A percentile compares a stretch with the other conserved stretches of the same genome.
phyloP scores from a whole-genome alignment of 2,329 filamentous ascomycete genomes.

The Fusarium drepaniforme region DNA sequence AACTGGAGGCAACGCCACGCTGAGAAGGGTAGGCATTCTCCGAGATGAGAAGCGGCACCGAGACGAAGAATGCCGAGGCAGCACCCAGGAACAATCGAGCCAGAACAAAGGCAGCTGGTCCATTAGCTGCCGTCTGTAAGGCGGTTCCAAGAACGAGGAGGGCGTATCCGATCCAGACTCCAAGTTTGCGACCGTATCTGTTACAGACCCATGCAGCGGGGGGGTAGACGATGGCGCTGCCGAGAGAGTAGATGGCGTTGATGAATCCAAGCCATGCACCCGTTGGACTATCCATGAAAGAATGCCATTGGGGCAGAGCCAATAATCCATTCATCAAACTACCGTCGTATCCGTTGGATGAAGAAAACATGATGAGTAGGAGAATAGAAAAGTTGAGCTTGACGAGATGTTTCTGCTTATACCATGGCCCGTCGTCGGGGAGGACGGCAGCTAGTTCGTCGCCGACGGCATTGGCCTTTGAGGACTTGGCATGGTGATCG shows the following conservation, averaged over 20 bases:
- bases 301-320: slow-evolving; percentile 24
- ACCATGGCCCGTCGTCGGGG: slow-evolving; percentile 29
- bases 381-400: slow-evolving; percentile 28
- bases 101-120: slow-evolving; percentile 43
- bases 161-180: slow-evolving; percentile 18
- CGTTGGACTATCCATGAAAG: slow-evolving; percentile 22
- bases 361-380: slow-evolving; percentile 10
- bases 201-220: slow-evolving; percentile 29
- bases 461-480: slow-evolving; percentile 4
- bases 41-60: neutral
- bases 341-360: slow-evolving; percentile 22
- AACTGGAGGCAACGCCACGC: neutral
- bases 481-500: neutral
- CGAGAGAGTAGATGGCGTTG: slow-evolving; percentile 27
- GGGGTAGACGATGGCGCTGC: slow-evolving; percentile 15
- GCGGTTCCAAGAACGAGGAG: slow-evolving; percentile 38
- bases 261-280: slow-evolving; percentile 34
- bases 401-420: slow-evolving; percentile 24
- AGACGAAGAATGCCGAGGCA: neutral
- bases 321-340: slow-evolving; percentile 12
- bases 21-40: neutral
- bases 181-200: slow-evolving; percentile 22
- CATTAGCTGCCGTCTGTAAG: slow-evolving; percentile 4
- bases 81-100: slow-evolving; percentile 46
- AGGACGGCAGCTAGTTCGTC: slow-evolving; percentile 25